Conservation (phyloP, 2,329 filamentous ascomycete genomes). For the Sarocladium brachiariae region DNA sequence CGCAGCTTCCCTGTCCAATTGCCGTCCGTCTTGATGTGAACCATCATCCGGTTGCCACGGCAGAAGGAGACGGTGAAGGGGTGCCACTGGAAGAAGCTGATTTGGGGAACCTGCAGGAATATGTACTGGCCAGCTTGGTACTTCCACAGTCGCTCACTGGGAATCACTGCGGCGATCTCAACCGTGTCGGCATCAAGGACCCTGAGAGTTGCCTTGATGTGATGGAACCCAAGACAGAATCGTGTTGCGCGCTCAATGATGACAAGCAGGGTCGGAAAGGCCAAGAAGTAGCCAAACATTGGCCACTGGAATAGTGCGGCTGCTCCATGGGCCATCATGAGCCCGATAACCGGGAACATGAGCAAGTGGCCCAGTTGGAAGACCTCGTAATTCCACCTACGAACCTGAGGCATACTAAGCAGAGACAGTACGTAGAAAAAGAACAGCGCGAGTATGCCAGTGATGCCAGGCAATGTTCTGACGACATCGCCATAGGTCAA, state of each 20-base stretch:
- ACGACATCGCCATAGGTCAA: constrained; percentile 40
- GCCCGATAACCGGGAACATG: constrained; percentile 51
- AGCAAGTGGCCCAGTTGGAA: constrained; percentile 51
- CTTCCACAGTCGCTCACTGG: constrained; percentile 39
- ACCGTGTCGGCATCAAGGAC: constrained; percentile 48
- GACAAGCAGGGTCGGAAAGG: constrained; percentile 44
- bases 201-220: constrained; percentile 39
- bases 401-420: constrained; percentile 42
- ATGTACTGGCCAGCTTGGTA: constrained; percentile 53
- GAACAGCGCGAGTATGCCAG: constrained; percentile 39
- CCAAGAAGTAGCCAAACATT: constrained; percentile 51
- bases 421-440: constrained; percentile 42
- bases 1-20: constrained; percentile 46
- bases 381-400: constrained; percentile 46
- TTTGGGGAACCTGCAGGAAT: constrained; percentile 45
- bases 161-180: constrained; percentile 40
- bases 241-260: constrained; percentile 41
- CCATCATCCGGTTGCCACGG: constrained; percentile 41
- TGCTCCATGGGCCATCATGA: constrained; percentile 49
- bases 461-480: constrained; percentile 40
- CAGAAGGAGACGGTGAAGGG: constrained; percentile 53
- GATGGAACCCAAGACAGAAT: constrained; percentile 38
- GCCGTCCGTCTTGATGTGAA: constrained; percentile 53
- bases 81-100: constrained; percentile 52
- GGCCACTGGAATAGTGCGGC: constrained; percentile 43